Evolutionary conservation across 225 moss, liverwort and hornwort species (phyloP), one percentile per base, ranked within the genome.

Genomic region (Physcomitrellopsis africana): DNA sequence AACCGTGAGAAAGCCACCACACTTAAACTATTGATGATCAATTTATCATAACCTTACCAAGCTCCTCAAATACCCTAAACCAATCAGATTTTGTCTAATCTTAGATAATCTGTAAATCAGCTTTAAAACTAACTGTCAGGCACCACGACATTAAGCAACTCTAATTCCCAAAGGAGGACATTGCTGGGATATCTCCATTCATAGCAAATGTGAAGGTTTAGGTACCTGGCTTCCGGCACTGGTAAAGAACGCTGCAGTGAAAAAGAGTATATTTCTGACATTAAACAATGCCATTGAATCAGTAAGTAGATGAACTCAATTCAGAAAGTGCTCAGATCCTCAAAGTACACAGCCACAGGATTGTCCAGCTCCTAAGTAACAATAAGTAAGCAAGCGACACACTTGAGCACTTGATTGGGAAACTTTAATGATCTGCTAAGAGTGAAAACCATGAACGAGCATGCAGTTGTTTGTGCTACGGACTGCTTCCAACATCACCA

Each of bases 261-360:
- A 99, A 72, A 86, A 95, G 8, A 99, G 89, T 20, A 89, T 26
- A 72, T 88, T 90, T 69, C 94, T 96, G 92, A 46, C 65, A 68
- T 64, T 18, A 58, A 59, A 70, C 65, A 58, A 66, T 46, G 58
- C 51, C 41, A 24, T 59, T 51, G 67, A 76, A 44, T 53, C 26
- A 56, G n/a, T 70, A 11, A 49, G 27, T 49, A 69, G 47, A 47
- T 55, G 14, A 66, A 63, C 45, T 47, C 56, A 17, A 79, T 18
- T 68, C 24, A 60, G 63, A 42, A 60, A 60, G 4, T 41, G 10
- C 64, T 37, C 16, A 56, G 61, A 63, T 75, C 41, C 45, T 60
- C 37, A 58, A 11, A 37, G 42, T 55, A 67, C 10, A 55, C 60
- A 29, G 17, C 27, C 46, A 53, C 54, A n/a, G 19, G 56, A 22